phyloP scores from a whole-genome alignment of 2,329 filamentous ascomycete species.

The Penicillium sp. region DNA sequence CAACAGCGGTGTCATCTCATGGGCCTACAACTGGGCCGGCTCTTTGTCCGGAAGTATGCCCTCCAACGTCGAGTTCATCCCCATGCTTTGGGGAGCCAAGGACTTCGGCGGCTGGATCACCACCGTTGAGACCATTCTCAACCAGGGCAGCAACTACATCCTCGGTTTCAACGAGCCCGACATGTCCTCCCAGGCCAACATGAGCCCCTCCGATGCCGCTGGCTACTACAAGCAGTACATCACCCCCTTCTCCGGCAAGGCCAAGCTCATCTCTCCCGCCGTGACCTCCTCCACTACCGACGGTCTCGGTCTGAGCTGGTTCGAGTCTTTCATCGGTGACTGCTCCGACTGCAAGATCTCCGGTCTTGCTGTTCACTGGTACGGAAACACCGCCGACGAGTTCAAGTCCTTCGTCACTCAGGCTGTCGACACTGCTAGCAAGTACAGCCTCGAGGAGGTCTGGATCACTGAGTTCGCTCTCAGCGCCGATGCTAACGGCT shows the following conservation, averaged over 20 bases:
- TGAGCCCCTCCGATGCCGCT: conserved; percentile 41
- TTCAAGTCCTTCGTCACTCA: conserved; percentile 42
- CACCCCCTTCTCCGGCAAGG: conserved; percentile 37
- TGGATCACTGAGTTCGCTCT: conserved; percentile 51
- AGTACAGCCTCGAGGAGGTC: conserved; percentile 40
- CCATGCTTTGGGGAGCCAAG: conserved; percentile 48
- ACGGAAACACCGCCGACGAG: conserved; percentile 34
- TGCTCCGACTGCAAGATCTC: conserved; percentile 44
- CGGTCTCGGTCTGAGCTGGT: conserved; percentile 42
- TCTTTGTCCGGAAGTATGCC: conserved; percentile 32
- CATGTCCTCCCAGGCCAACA: conserved; percentile 38
- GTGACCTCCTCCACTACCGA: conserved; percentile 37
- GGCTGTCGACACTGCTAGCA: conserved; percentile 35
- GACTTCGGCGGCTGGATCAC: conserved; percentile 38
- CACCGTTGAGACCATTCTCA: conserved; percentile 36
- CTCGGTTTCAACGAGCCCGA: conserved; percentile 53
- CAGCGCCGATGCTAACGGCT: conserved; percentile 27
- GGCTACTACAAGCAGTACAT: conserved; percentile 40
- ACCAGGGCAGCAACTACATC: conserved; percentile 38
- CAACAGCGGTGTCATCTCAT: conserved; percentile 33
- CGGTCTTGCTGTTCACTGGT: conserved; percentile 50
- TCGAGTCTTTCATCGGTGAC: conserved; percentile 40
- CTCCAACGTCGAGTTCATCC: conserved; percentile 43
- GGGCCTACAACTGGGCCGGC: conserved; percentile 51
- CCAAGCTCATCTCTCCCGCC: conserved; percentile 46